Evolutionary conservation across 768 basidiomycete species (phyloP).

Genomic region (Lactarius tabidus): DNA sequence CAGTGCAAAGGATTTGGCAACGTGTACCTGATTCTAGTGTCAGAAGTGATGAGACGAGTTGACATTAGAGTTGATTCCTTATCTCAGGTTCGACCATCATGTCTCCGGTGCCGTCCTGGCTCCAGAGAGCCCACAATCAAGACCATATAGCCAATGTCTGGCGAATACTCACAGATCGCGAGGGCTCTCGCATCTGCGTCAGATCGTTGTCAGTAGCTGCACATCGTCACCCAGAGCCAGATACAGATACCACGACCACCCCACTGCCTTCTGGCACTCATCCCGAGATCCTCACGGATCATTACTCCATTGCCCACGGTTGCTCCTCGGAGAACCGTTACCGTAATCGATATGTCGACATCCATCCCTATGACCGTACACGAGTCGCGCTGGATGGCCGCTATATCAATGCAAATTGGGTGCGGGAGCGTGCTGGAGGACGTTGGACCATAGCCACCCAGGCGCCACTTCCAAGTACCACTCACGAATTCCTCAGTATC

Average conservation of each 20-base stretch:
- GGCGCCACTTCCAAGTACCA: constrained; percentile 67
- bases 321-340: constrained; percentile 40
- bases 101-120: constrained; percentile 29
- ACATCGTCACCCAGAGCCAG: constrained; percentile 23
- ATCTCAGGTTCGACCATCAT: constrained; percentile 9
- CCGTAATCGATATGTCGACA: constrained; percentile 67
- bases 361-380: constrained; percentile 80
- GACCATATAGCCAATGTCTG: constrained; percentile 35
- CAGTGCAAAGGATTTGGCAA: not conserved
- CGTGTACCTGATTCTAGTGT: constrained; percentile 24
- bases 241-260: constrained; percentile 21
- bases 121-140: constrained; percentile 27
- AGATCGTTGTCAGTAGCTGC: constrained; percentile 30
- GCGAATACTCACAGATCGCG: constrained; percentile 37
- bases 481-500: constrained; percentile 72
- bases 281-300: constrained; percentile 30
- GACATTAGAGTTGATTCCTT: constrained; percentile 6
- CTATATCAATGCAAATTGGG: constrained; percentile 86
- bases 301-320: constrained; percentile 59
- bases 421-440: constrained; percentile 65
- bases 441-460: constrained; percentile 87
- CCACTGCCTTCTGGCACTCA: constrained; percentile 25
- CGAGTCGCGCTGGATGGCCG: constrained; percentile 55
- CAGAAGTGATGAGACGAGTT: constrained; percentile 22
- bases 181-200: constrained; percentile 34